phyloP scores from a whole-genome alignment of 345 rosid genomes.

The Brassica cretica region DNA sequence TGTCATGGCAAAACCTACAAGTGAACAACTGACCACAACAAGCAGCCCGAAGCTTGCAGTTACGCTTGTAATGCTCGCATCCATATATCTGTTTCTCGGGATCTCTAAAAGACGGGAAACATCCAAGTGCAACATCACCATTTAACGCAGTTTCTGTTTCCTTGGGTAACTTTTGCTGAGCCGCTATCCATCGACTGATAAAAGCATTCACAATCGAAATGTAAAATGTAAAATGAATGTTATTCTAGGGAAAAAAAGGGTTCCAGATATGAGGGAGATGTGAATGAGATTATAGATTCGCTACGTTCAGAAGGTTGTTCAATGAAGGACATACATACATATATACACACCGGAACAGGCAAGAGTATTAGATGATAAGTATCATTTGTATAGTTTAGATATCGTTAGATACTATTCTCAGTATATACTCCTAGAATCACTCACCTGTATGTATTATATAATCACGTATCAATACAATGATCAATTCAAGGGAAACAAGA shows the following conservation, averaged over 20 bases:
- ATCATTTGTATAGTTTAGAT: background rate
- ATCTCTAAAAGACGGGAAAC: slow-evolving; percentile 67
- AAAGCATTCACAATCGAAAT: slow-evolving; percentile 24
- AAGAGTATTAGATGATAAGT: background rate
- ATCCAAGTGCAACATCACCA: slow-evolving; percentile 55
- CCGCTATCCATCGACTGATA: slow-evolving; percentile 80
- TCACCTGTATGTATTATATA: no score
- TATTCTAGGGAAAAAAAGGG: slow-evolving; percentile 16
- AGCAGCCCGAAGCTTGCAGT: slow-evolving; percentile 79
- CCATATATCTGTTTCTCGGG: slow-evolving; percentile 69
- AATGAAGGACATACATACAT: background rate
- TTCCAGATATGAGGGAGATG: background rate
- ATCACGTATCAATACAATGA: no score
- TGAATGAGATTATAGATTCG: slow-evolving; percentile 17
- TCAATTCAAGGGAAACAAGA: no score
- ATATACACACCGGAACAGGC: background rate
- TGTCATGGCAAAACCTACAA: slow-evolving; percentile 86
- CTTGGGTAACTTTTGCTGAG: slow-evolving; percentile 80
- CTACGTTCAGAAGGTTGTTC: background rate
- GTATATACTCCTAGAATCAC: no score
- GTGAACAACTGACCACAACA: slow-evolving; percentile 76
- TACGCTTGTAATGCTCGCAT: slow-evolving; percentile 88
- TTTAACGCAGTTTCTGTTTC: slow-evolving; percentile 46
- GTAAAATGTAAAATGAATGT: slow-evolving; percentile 1
- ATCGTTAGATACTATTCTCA: no score